These are phyloP conservation scores for Phytophthora constricta DNA, from an alignment of 352 stramenopile species.

Conservation along the genomic window DNA sequence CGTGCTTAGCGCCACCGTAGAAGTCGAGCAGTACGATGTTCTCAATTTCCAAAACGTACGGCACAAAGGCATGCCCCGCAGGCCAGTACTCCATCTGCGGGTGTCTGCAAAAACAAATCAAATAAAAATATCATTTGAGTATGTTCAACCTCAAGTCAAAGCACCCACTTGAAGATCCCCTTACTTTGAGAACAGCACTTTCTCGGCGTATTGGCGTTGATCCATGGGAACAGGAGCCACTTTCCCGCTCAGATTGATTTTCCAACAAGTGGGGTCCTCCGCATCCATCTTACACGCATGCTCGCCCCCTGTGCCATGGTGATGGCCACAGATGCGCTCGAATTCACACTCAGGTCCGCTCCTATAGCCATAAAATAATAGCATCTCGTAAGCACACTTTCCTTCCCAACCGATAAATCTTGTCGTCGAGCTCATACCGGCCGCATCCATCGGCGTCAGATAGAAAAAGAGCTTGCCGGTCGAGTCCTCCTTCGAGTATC, in stretches of 20 bases:
- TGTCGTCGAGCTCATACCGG: constrained; percentile 29
- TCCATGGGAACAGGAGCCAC: constrained; percentile 54
- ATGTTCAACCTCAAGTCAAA: background rate
- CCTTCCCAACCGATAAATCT: background rate
- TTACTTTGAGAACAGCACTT: constrained; percentile 77
- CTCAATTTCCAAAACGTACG: constrained; percentile 63
- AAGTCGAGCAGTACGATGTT: constrained; percentile 74
- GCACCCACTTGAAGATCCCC: background rate
- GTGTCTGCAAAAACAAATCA: constrained; percentile 42
- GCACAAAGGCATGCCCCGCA: constrained; percentile 56
- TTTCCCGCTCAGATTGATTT: constrained; percentile 59
- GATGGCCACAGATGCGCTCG: constrained; percentile 64
- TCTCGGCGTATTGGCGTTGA: constrained; percentile 51
- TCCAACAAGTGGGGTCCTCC: constrained; percentile 79
- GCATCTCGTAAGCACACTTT: background rate
- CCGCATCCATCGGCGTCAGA: constrained; percentile 58
- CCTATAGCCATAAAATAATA: constrained; percentile 20
- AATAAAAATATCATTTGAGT: constrained; percentile 3
- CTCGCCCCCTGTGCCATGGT: constrained; percentile 66
- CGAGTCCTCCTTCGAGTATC: constrained; percentile 48
- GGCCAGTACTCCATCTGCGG: constrained; percentile 76
- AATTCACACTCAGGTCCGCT: constrained; percentile 59
- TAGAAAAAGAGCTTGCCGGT: constrained; percentile 81
- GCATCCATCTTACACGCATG: constrained; percentile 75
- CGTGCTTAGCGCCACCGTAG: constrained; percentile 75